Percentiles rank a stretch among this genome's conserved stretches.
phyloP scores from a whole-genome alignment of 1,139 yeast genomes.

The Kazachstania sp. region DNA sequence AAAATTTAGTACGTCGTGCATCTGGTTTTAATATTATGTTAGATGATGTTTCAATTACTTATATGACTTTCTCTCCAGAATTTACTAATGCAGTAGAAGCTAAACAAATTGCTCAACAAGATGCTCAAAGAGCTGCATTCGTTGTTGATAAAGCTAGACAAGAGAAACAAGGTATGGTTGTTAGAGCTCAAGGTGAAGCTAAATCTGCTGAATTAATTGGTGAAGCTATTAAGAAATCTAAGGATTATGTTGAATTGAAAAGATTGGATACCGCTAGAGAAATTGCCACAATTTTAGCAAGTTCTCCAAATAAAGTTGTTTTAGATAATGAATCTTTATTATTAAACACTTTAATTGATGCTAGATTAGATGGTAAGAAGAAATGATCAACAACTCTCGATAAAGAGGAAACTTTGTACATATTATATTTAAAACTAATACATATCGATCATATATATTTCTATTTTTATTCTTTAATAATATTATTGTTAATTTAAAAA shows the following conservation, averaged over 20 bases:
- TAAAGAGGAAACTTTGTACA: neutral
- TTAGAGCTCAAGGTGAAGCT: slow-evolving; percentile 97
- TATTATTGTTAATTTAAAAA: neutral
- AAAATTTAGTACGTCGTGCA: slow-evolving; percentile 86
- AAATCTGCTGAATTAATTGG: slow-evolving; percentile 96
- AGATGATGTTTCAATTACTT: slow-evolving; percentile 94
- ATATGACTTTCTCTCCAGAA: slow-evolving; percentile 96
- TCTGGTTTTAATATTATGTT: slow-evolving; percentile 74
- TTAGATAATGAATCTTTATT: slow-evolving; percentile 88
- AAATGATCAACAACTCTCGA: neutral
- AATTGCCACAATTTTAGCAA: slow-evolving; percentile 77
- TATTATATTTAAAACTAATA: neutral
- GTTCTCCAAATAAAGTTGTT: slow-evolving; percentile 83
- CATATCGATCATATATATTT: neutral
- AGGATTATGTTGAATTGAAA: slow-evolving; percentile 91
- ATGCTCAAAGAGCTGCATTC: slow-evolving; percentile 96
- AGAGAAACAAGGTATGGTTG: slow-evolving; percentile 94
- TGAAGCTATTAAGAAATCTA: slow-evolving; percentile 94
- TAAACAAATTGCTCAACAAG: slow-evolving; percentile 98
- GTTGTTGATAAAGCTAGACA: slow-evolving; percentile 94
- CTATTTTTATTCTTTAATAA: neutral
- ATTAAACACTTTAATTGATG: slow-evolving; percentile 76
- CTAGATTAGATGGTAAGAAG: slow-evolving; percentile 22
- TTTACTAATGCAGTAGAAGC: slow-evolving; percentile 97
- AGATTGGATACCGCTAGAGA: slow-evolving; percentile 96